Evolutionary conservation across 306 rosid species (phyloP), one percentile per base, ranked within the genome.

Genomic region (Boehmeria nivea): DNA sequence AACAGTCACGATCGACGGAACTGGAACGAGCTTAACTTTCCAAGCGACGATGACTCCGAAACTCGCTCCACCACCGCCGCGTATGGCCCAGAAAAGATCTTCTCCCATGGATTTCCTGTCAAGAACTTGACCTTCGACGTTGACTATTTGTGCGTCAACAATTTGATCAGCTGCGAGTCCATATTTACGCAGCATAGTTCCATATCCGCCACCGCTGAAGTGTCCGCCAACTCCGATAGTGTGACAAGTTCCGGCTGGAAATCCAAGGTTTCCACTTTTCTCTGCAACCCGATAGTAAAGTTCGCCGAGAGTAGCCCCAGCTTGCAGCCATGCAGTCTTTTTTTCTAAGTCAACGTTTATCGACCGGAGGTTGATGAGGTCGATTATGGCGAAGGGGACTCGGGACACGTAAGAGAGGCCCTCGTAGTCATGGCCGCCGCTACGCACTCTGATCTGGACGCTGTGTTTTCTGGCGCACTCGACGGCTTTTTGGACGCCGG

Each of bases 31-130:
- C 55, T 72, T 72, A 54, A 87, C 70, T 48, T 87, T 83, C 93
- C 86, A 83, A 69, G 80, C 66, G 1, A 87, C 80, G 28, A 83
- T 40, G 2, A 83, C 51, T 6, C 93, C 89, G 54, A 83, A 83
- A 45, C 89, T 87, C 47, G 67, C 84, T 13, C 74, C 95, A 42
- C 88, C 84, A 2, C 86, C 88, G 3, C 95, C 95, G 66, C 81
- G 61, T 25, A 87, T 81, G 8, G 84, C 93, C 93, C 93, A 87
- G 54, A 83, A 83, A 0, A 78, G 43, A 13, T 83, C 88, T 38
- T 83, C 93, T 21, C 84, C 86, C 95, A 87, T 81, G 45, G 82
- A 47, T 47, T 59, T 31, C 40, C 88, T 65, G n/a, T 83, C 86
- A 3, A 87, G 78, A 49, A 81, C 42, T 23, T 26, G 24, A 5